phyloP scores from a whole-genome alignment of 1,284 basidiomycete genomes.

The Calocybe gambosa region DNA sequence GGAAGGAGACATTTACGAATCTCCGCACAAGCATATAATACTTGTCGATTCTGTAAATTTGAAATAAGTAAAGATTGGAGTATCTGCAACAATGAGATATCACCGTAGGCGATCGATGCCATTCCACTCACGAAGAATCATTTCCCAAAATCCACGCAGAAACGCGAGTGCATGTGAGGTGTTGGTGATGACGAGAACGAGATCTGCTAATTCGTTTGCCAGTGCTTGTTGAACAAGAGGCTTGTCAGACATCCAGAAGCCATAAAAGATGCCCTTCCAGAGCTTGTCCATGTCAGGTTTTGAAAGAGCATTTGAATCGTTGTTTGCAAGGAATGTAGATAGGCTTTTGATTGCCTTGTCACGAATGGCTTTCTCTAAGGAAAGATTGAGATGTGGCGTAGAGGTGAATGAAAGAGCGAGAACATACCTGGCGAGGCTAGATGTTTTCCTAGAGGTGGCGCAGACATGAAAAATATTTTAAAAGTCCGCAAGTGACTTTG shows the following conservation, averaged over 20 bases:
- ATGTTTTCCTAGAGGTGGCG: constrained; percentile 78
- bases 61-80: too few relatives aligned
- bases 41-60: constrained; percentile 77
- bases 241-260: constrained; percentile 99
- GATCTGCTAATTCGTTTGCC: constrained; percentile 78
- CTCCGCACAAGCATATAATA: constrained; percentile 92
- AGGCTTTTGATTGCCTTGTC: constrained; percentile 85
- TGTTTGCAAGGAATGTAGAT: constrained; percentile 66
- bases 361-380: constrained; percentile 76
- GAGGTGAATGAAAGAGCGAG: constrained; percentile 1
- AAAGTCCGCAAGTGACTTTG: constrained; percentile 19
- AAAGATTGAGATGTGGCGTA: constrained; percentile 16
- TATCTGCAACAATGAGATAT: too few relatives aligned
- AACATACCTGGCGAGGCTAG: constrained; percentile 81
- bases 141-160: constrained; percentile 86
- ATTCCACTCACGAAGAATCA: constrained; percentile 86
- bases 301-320: constrained; percentile 51
- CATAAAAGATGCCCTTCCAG: constrained; percentile 98
- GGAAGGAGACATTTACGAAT: constrained; percentile 83
- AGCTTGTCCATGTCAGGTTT: constrained; percentile 83
- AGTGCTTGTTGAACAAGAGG: constrained; percentile 93
- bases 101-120: constrained; percentile 88
- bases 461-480: constrained; percentile 24
- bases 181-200: constrained; percentile 66
- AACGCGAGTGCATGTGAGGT: constrained; percentile 66